Base-by-base conservation (phyloP, 2,329 filamentous ascomycete species). In the Aspergillus carbonarius region DNA sequence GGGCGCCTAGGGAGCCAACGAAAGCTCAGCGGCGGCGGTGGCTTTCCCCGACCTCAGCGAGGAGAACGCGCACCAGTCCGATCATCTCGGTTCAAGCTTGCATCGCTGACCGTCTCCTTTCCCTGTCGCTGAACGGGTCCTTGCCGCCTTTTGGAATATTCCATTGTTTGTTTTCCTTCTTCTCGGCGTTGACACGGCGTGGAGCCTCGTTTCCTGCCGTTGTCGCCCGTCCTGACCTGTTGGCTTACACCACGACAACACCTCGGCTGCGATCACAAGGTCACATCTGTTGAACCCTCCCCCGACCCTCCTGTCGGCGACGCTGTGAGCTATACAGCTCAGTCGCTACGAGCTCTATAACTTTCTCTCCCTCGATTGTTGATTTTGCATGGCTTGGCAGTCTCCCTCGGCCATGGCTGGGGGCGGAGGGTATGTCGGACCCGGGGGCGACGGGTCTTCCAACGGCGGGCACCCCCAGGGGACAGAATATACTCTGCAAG, bases 401-500 rank as follows among this genome's bases (percentile, higher is more conserved):
- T 86, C 85, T 74, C 82, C 85, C 72, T 85, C 83, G 72, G 84
- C 83, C 75, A 84, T 85, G 79, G 81, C 75, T 70, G 78, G 82
- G 66, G 81, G 80, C 72, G 83, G 82, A 75, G 82, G 80, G 62
- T 79, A 79, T 64, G 76, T 77, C 53, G 80, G 79, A 54, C 78
- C 77, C 55, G 74, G 73, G 62, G 75, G 73, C 58, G 77, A 79
- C 62, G 73, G 70, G 51, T 67, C 68, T 49, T 69, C 71, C 32
- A 78, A 76, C 68, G 76, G 76, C 54, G 74, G 74, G 74, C 85
- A 76, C 74, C 83, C 79, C 27, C 79, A 83, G 68, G 88, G 86
- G 60, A 90, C 88, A 3, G 88, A 90, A 72, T 90, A 90, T 72
- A 90, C 88, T 57, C 74, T 90, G 64, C 88, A 90, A 80, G 88